Conservation (phyloP, 2,329 filamentous ascomycete species). For the Lachnellula subtilissima region DNA sequence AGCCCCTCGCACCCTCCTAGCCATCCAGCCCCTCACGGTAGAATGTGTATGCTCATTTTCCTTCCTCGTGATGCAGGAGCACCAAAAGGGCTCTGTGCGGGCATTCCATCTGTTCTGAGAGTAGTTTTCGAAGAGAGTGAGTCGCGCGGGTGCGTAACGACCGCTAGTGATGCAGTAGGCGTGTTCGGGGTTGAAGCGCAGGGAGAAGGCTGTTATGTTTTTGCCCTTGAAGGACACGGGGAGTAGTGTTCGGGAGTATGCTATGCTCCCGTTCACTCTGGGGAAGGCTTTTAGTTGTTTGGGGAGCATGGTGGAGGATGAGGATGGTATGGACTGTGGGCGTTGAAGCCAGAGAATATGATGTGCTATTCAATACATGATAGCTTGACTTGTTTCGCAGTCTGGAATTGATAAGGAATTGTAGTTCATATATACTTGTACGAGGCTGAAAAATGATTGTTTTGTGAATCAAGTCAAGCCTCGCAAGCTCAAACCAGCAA, state of each 20-base stretch:
- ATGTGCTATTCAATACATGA: too few species aligned
- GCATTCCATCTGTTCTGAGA: slow-evolving; percentile 33
- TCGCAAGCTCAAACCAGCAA: too few species aligned
- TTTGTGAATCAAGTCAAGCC: too few species aligned
- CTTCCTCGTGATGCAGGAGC: slow-evolving; percentile 35
- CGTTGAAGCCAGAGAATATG: too few species aligned
- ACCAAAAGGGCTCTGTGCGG: slow-evolving; percentile 43
- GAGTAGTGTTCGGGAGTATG: not conserved
- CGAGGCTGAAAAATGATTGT: too few species aligned
- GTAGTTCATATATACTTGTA: too few species aligned
- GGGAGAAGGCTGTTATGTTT: not conserved
- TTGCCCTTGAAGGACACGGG: not conserved
- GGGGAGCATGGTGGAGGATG: too few species aligned
- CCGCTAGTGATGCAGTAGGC: not conserved
- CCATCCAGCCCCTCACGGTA: slow-evolving; percentile 42
- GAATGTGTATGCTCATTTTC: slow-evolving; percentile 32
- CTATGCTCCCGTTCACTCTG: not conserved
- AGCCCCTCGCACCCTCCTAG: slow-evolving; percentile 39
- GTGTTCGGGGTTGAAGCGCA: not conserved
- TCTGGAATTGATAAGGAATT: too few species aligned
- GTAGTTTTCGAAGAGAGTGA: slow-evolving; percentile 8
- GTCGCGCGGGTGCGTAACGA: not conserved
- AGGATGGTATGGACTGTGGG: too few species aligned
- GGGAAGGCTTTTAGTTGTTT: not conserved
- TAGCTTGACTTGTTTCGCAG: too few species aligned